Percentiles rank a stretch among this genome's conserved stretches.
phyloP scores from a whole-genome alignment of 371 early-diverging fungal genomes.

The Lichtheimia ramosa region DNA sequence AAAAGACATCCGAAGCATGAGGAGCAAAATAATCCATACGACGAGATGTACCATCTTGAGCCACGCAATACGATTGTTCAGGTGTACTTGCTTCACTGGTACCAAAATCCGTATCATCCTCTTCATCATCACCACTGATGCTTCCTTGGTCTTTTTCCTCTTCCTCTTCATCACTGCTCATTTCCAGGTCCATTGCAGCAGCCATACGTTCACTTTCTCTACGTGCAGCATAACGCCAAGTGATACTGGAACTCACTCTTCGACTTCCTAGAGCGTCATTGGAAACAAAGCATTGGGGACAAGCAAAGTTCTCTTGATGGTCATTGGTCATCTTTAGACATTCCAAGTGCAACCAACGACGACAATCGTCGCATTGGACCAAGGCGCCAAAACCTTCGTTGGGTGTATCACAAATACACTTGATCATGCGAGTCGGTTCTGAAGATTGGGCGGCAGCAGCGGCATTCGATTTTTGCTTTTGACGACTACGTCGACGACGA shows the following conservation, averaged over 20 bases:
- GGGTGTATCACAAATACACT: conserved; percentile 54
- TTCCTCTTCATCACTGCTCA: conserved; percentile 4
- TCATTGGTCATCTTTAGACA: conserved; percentile 44
- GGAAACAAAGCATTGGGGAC: conserved; percentile 43
- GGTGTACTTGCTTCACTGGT: conserved; percentile 42
- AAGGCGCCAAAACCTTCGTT: conserved; percentile 52
- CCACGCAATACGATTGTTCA: conserved; percentile 17
- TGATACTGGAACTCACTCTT: conserved; percentile 19
- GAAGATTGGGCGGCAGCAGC: neutral
- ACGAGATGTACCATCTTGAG: neutral
- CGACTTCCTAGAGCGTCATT: conserved; percentile 11
- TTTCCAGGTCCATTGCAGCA: conserved; percentile 9
- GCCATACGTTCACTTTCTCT: conserved; percentile 31
- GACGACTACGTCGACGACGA: neutral
- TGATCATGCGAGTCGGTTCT: conserved; percentile 17
- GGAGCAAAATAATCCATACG: conserved; percentile 22
- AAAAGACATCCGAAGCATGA: conserved; percentile 36
- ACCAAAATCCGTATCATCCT: conserved; percentile 10
- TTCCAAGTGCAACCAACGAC: conserved; percentile 55
- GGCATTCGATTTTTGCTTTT: neutral
- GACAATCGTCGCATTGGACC: conserved; percentile 63
- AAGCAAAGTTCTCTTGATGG: conserved; percentile 49
- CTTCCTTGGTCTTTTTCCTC: too few species aligned
- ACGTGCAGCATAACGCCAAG: conserved; percentile 42
- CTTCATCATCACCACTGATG: conserved; percentile 16